Conservation (phyloP, 129 eudicot genomes). For the Chrysanthemum seticuspe region DNA sequence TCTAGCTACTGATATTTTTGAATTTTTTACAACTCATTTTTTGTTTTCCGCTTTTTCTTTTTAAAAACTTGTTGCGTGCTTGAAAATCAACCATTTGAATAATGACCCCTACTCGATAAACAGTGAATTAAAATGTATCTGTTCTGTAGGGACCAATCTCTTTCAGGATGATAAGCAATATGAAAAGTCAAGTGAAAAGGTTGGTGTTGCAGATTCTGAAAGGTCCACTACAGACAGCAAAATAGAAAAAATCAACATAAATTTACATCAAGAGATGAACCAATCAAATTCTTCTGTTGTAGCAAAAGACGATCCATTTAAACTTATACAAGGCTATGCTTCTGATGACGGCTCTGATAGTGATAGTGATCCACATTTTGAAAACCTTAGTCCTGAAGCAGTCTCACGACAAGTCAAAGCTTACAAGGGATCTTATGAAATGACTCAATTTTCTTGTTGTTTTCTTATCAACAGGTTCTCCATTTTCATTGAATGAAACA, state of each 20-base stretch:
- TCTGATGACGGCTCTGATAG: slow-evolving; percentile 58
- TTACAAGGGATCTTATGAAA: background rate
- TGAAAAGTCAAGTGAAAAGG: no score
- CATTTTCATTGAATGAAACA: background rate
- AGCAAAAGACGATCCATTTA: slow-evolving; percentile 44
- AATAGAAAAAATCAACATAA: slow-evolving; percentile 11
- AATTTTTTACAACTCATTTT: no score
- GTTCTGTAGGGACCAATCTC: no score
- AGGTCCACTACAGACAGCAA: background rate
- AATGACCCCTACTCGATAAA: no score
- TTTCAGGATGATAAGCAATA: no score
- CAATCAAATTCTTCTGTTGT: slow-evolving; percentile 16
- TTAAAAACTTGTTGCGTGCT: no score
- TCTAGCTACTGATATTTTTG: no score
- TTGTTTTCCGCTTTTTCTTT: no score
- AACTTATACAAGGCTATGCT: slow-evolving; percentile 60
- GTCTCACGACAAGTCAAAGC: slow-evolving; percentile 20
- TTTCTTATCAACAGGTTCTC: background rate
- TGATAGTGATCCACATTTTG: slow-evolving; percentile 33
- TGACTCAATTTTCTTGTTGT: background rate
- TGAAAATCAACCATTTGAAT: no score
- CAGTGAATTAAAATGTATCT: no score
- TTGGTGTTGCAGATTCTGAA: slow-evolving; percentile 15
- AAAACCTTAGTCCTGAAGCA: slow-evolving; percentile 34
- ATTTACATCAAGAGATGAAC: slow-evolving; percentile 28